Percentiles rank a stretch among this genome's conserved stretches.
Conservation (phyloP, 164 flowering plant genomes). For the Annona squamosa region DNA sequence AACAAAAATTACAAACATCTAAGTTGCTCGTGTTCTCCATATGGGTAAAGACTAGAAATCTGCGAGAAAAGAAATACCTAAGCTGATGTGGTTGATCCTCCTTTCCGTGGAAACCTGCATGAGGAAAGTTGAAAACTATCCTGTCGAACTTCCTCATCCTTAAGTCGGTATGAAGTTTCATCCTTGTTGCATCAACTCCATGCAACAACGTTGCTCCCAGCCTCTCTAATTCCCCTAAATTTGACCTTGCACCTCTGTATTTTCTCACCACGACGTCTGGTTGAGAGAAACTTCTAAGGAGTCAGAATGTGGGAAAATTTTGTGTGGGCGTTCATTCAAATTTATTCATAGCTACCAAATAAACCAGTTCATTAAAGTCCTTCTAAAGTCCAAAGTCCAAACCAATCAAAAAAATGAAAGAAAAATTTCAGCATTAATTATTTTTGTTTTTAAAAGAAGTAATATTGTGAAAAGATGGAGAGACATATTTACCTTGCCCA, state of each 20-base stretch:
- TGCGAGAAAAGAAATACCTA: conserved; percentile 20
- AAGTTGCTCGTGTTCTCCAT: no score
- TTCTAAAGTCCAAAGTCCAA: no score
- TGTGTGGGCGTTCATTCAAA: no score
- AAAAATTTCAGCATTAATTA: no score
- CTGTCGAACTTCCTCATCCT: conserved; percentile 34
- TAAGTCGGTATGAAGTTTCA: conserved; percentile 35
- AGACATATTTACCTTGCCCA: conserved; percentile 20
- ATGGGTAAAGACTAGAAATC: no score
- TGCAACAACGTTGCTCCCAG: conserved; percentile 36
- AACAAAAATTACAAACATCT: no score
- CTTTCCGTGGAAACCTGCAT: conserved; percentile 57
- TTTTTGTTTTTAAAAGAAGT: no score
- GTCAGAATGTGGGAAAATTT: no score
- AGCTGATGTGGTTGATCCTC: conserved; percentile 28
- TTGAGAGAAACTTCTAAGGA: background rate
- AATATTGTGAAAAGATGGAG: background rate
- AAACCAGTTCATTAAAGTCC: no score
- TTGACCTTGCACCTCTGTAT: conserved; percentile 35
- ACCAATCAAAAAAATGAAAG: no score
- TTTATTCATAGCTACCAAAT: no score
- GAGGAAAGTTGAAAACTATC: conserved; percentile 42
- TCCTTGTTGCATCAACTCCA: conserved; percentile 49
- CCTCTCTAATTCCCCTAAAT: conserved; percentile 25
- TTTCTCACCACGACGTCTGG: conserved; percentile 10